These are phyloP conservation scores for Fusarium verticillioides DNA, from an alignment of 2,329 filamentous ascomycete genomes.

Conservation along the genomic window DNA sequence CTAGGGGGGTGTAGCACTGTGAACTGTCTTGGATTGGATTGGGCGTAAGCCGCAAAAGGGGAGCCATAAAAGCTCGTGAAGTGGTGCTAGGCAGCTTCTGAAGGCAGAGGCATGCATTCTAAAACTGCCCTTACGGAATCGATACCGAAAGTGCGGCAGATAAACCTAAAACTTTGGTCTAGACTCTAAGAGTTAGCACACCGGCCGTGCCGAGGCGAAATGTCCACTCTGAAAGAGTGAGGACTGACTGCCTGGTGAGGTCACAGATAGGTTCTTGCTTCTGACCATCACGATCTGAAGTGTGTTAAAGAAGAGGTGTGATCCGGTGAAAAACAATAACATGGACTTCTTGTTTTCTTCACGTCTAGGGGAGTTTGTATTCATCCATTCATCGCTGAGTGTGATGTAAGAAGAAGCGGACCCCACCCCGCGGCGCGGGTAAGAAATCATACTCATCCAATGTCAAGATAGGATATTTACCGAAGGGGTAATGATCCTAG, in stretches of 20 bases:
- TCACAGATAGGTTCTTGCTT: background rate
- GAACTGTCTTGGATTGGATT: background rate
- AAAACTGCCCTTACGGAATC: conserved; percentile 40
- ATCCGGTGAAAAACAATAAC: conserved; percentile 23
- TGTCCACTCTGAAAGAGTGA: background rate
- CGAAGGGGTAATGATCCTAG: conserved; percentile 32
- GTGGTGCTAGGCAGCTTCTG: background rate
- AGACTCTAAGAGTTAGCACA: conserved; percentile 2
- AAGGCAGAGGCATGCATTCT: conserved; percentile 5
- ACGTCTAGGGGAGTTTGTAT: background rate
- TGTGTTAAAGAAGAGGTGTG: background rate
- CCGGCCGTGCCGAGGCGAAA: conserved; percentile 28
- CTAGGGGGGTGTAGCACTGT: conserved; percentile 16
- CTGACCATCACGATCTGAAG: conserved; percentile 4
- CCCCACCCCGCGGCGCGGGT: conserved; percentile 14
- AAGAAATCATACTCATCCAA: conserved; percentile 21
- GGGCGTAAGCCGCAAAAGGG: background rate
- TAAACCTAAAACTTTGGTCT: conserved; percentile 35
- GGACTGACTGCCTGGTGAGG: background rate
- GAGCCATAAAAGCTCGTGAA: conserved; percentile 27
- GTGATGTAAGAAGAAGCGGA: conserved; percentile 34
- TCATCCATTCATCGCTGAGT: conserved; percentile 21
- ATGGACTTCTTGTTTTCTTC: background rate
- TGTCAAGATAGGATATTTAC: conserved; percentile 28
- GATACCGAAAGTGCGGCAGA: conserved; percentile 41